Conservation (phyloP, 495 filamentous ascomycete species). For the Aspergillus asperescens region DNA sequence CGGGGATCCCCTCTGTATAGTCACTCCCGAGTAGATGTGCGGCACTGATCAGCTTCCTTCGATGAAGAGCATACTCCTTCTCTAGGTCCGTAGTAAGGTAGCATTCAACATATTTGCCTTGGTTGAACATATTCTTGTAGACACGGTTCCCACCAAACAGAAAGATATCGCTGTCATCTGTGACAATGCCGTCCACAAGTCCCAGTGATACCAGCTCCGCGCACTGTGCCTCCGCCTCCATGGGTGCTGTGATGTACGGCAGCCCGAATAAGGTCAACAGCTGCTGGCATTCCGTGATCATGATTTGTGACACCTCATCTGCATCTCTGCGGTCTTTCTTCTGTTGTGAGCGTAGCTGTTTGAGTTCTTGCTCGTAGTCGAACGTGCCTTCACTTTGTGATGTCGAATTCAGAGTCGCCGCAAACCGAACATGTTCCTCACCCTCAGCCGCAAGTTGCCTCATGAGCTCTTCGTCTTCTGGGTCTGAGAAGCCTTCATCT, state of each 20-base stretch:
- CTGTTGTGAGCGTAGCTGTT: constrained; percentile 82
- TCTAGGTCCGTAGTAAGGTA: constrained; percentile 85
- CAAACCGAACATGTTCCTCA: constrained; percentile 89
- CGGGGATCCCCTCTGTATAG: constrained; percentile 88
- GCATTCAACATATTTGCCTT: constrained; percentile 94
- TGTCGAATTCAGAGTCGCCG: constrained; percentile 72
- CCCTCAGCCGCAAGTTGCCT: constrained; percentile 79
- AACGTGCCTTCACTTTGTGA: constrained; percentile 54
- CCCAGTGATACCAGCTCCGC: constrained; percentile 80
- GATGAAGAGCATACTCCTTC: constrained; percentile 78
- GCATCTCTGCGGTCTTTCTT: constrained; percentile 93
- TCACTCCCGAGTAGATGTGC: constrained; percentile 88
- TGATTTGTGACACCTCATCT: constrained; percentile 89
- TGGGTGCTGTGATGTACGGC: constrained; percentile 93
- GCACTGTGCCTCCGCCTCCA: constrained; percentile 99
- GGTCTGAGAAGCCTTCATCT: constrained; percentile 63
- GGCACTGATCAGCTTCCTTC: constrained; percentile 75
- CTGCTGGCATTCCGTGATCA: constrained; percentile 93
- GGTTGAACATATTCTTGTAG: constrained; percentile 99
- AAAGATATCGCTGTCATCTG: constrained; percentile 95
- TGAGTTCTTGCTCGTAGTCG: constrained; percentile 82
- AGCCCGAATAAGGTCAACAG: constrained; percentile 85
- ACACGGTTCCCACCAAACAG: constrained; percentile 93
- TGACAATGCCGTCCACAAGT: constrained; percentile 96
- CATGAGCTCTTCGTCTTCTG: constrained; percentile 86